phyloP scores from a whole-genome alignment of 2,329 filamentous ascomycete species.

The Pezicula carpinea region DNA sequence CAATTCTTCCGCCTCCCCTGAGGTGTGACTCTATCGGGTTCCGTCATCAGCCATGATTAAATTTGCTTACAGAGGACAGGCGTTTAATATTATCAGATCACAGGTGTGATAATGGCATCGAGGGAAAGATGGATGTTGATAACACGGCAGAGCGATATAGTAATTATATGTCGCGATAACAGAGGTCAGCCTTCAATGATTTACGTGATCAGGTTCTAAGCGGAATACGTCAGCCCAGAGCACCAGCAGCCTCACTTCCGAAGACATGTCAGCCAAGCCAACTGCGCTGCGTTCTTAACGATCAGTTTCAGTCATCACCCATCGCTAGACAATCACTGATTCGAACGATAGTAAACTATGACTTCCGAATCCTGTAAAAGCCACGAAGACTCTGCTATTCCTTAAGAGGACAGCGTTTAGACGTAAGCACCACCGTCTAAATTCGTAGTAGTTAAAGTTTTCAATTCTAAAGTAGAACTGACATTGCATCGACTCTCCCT shows the following conservation, averaged over 20 bases:
- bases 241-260: not conserved
- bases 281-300: not conserved
- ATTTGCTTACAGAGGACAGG: conserved; percentile 9
- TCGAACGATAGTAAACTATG: conserved; percentile 6
- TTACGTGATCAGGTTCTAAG: conserved; percentile 5
- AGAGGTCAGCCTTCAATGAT: conserved; percentile 2
- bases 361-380: conserved; percentile 9
- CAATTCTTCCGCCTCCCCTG: conserved; percentile 9
- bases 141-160: conserved; percentile 55
- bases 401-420: conserved; percentile 12
- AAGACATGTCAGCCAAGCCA: conserved; percentile 5
- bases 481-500: conserved; percentile 14
- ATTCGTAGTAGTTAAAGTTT: conserved; percentile 12
- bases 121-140: conserved; percentile 72
- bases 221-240: too few relatives aligned
- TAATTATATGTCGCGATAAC: conserved; percentile 4
- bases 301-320: not conserved
- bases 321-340: not conserved
- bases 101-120: conserved; percentile 43
- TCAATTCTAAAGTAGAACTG: conserved; percentile 11
- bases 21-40: conserved; percentile 9
- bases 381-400: conserved; percentile 10
- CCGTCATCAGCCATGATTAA: conserved; percentile 11
- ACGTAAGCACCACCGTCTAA: conserved; percentile 12
- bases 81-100: conserved; percentile 8